phyloP scores from a whole-genome alignment of 2,329 filamentous ascomycete species.

The Xylariomycetidae sp. region DNA sequence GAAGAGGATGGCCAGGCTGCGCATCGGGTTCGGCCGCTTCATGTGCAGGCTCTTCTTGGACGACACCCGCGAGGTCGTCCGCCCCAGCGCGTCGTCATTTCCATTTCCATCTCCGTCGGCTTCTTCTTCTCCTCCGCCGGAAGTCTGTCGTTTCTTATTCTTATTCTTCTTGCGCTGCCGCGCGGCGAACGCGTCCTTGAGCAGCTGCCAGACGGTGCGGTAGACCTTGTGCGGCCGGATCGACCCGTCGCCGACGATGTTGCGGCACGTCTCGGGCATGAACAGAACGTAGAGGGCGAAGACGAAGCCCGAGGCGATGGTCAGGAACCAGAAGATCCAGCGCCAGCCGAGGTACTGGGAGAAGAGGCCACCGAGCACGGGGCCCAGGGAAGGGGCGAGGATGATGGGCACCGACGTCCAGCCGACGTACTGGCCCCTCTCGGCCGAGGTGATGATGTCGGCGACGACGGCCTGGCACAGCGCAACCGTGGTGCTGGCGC shows the following conservation, averaged over 20 bases:
- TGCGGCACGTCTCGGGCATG: conserved; percentile 40
- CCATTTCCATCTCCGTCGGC: too few relatives aligned
- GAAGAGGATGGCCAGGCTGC: conserved; percentile 28
- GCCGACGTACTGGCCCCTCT: conserved; percentile 51
- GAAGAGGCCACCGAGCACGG: conserved; percentile 50
- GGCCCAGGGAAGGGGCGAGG: conserved; percentile 35
- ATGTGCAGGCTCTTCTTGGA: conserved; percentile 12
- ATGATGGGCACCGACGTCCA: conserved; percentile 40
- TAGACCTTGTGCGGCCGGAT: conserved; percentile 28
- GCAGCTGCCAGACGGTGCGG: conserved; percentile 24
- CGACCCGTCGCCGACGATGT: conserved; percentile 42
- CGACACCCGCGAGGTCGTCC: conserved; percentile 9
- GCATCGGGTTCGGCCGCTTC: conserved; percentile 27
- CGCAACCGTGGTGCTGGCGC: conserved; percentile 50
- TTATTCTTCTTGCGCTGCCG: conserved; percentile 4
- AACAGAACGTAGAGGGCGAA: conserved; percentile 35
- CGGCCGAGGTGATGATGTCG: conserved; percentile 51
- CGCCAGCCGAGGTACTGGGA: conserved; percentile 46
- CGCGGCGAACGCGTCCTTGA: conserved; percentile 14
- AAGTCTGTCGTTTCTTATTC: too few relatives aligned
- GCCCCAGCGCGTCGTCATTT: conserved; percentile 7
- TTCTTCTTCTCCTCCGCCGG: too few relatives aligned
- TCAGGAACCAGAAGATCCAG: conserved; percentile 49
- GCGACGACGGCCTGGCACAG: conserved; percentile 49
- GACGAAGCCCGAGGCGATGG: conserved; percentile 32